phyloP scores from a whole-genome alignment of 495 filamentous ascomycete genomes.

The Penicillium salamii region DNA sequence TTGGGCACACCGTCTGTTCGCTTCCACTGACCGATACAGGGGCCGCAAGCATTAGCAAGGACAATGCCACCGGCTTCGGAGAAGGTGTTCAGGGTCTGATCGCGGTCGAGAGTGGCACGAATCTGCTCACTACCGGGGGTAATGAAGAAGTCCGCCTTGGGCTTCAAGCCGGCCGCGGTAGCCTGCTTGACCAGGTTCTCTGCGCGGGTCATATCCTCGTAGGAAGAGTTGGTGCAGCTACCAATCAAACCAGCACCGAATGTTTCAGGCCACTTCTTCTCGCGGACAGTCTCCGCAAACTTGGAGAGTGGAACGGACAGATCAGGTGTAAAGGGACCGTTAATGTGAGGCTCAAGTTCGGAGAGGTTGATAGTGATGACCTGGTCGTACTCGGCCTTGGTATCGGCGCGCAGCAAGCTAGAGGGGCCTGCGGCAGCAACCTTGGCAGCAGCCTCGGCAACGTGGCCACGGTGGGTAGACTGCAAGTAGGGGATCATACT shows the following conservation, averaged over 20 bases:
- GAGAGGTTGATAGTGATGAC: slow-evolving; percentile 90
- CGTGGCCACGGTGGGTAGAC: slow-evolving; percentile 74
- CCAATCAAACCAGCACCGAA: slow-evolving; percentile 93
- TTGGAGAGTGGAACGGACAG: slow-evolving; percentile 85
- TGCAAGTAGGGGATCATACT: slow-evolving; percentile 74
- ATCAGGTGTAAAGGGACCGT: slow-evolving; percentile 95
- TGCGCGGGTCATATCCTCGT: slow-evolving; percentile 94
- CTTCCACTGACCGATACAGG: slow-evolving; percentile 96
- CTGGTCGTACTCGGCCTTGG: slow-evolving; percentile 82
- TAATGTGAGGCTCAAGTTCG: slow-evolving; percentile 91
- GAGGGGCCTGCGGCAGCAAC: slow-evolving; percentile 40
- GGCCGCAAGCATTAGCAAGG: slow-evolving; percentile 93
- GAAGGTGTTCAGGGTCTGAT: slow-evolving; percentile 82
- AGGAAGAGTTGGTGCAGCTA: slow-evolving; percentile 97
- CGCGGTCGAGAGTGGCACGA: slow-evolving; percentile 83
- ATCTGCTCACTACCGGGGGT: slow-evolving; percentile 97
- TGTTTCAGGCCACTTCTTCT: slow-evolving; percentile 85
- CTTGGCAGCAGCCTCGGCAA: slow-evolving; percentile 53
- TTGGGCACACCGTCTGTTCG: slow-evolving; percentile 79
- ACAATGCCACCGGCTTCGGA: slow-evolving; percentile 83
- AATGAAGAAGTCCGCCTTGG: slow-evolving; percentile 88
- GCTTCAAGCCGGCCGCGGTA: slow-evolving; percentile 77
- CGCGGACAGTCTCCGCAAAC: slow-evolving; percentile 77
- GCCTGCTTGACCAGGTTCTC: slow-evolving; percentile 92
- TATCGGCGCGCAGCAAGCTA: slow-evolving; percentile 70